Base-by-base conservation (phyloP, 1,284 basidiomycete genomes). In the Moniliophthora roreri region DNA sequence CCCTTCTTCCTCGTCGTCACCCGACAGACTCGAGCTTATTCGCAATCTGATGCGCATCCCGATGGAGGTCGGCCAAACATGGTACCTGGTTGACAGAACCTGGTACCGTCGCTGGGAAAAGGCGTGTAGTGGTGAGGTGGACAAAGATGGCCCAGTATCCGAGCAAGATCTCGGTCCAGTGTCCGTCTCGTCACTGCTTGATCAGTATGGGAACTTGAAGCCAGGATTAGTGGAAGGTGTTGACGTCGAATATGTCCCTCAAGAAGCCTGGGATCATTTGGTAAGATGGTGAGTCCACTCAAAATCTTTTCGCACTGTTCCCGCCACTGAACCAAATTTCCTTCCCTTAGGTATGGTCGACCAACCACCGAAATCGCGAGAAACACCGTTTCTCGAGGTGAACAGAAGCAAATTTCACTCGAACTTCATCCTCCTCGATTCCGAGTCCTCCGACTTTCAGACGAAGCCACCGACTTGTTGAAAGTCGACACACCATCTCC, bases 391-490 rank as follows among this genome's bases (percentile, higher is more conserved):
- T 69, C 76, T 11, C 77, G 79, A 55, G 89, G 80, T 13, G 69
- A 73, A 48, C 64, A 70, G 36, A 79, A 80, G 59, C 74, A 79
- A 54, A 70, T 76, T 18, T 71, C 74, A n/a, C 73, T 98, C 55
- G 94, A 98, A 69, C 78, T 96, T 48, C 80, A 82, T 51, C 93
- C 94, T 15, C 86, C 87, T 1, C 73, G 75, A 34, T 76, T 95
- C 64, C 80, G 78, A 55, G 79, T 87, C 24, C 80, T 88, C 63
- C 68, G 74, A 28, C 72, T 85, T 26, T 63, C 69, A 28, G 64
- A 66, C 34, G 62, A 64, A 23, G n/a, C 44, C 24, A 24, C 44
- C 41, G 59, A 60, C 62, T 13, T 55, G 60, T 32, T 32, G 35
- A 60, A 61, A 34, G 44, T 55, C 23, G 58, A 56, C n/a, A 58